Conservation (phyloP, 2,329 filamentous ascomycete species). For the Ilyonectria destructans region DNA sequence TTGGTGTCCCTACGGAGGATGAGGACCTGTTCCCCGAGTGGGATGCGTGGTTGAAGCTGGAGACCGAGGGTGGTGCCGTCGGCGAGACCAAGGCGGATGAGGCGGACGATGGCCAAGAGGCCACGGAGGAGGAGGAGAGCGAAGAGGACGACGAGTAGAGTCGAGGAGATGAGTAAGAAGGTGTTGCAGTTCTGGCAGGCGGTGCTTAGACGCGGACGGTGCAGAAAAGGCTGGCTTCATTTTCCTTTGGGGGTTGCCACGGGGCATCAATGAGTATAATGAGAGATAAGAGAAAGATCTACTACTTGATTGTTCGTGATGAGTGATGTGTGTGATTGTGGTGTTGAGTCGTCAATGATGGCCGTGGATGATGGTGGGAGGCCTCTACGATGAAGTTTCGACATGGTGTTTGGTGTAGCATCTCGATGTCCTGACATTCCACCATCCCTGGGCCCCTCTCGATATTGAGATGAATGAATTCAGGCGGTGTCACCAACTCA, state of each 20-base stretch:
- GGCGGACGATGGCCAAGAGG: slow-evolving; percentile 44
- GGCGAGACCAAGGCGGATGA: slow-evolving; percentile 39
- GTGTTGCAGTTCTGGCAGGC: slow-evolving; percentile 39
- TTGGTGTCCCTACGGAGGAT: slow-evolving; percentile 87
- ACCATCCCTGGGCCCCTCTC: no score
- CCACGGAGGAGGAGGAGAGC: slow-evolving; percentile 39
- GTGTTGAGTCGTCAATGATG: neutral
- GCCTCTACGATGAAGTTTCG: neutral
- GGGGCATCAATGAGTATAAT: slow-evolving; percentile 53
- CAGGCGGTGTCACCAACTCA: no score
- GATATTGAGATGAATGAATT: no score
- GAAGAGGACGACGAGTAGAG: slow-evolving; percentile 48
- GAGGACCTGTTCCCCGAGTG: slow-evolving; percentile 96
- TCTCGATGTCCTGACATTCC: no score
- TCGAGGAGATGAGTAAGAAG: slow-evolving; percentile 42
- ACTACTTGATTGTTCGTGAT: neutral
- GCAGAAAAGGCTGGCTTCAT: slow-evolving; percentile 52
- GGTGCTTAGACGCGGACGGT: slow-evolving; percentile 48
- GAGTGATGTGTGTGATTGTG: no score
- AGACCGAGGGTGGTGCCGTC: slow-evolving; percentile 76
- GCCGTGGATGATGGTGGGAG: neutral
- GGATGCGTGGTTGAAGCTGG: slow-evolving; percentile 90
- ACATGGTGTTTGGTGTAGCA: no score
- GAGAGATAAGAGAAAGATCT: slow-evolving; percentile 46
- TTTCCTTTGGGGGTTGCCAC: slow-evolving; percentile 48